Conservation (phyloP, 1,139 yeast genomes). For the Taiozyma sp. region DNA sequence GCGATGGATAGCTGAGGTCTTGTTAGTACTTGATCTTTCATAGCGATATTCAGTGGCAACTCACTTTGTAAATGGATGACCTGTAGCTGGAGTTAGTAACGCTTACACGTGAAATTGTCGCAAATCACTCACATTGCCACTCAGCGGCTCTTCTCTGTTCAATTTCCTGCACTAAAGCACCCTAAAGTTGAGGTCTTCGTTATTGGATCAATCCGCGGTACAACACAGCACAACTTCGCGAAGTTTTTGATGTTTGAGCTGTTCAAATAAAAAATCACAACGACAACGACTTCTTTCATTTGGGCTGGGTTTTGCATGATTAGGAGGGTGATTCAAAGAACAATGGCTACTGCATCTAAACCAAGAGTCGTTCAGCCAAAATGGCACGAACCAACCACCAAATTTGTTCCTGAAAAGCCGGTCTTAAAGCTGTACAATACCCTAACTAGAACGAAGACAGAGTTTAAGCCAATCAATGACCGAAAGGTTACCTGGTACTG, state of each 20-base stretch:
- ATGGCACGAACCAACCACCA: constrained; percentile 34
- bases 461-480: constrained; percentile 57
- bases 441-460: constrained; percentile 75
- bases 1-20: constrained; percentile 62
- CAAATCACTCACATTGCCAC: neutral
- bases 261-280: neutral
- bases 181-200: neutral
- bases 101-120: neutral
- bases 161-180: neutral
- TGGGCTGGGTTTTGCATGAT: neutral
- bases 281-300: neutral
- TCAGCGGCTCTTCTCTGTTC: neutral
- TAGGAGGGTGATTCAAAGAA: constrained; percentile 6
- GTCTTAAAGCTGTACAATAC: constrained; percentile 63
- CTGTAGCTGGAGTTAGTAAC: neutral
- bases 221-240: neutral
- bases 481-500: constrained; percentile 88
- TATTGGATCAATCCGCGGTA: neutral
- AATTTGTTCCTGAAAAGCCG: constrained; percentile 21
- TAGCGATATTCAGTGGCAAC: neutral
- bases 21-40: neutral
- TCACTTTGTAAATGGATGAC: constrained; percentile 10
- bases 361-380: constrained; percentile 37
- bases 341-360: constrained; percentile 19
- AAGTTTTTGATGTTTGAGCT: neutral